Conservation (phyloP, 106 monocot species). For the Alisma plantagoaquatica region DNA sequence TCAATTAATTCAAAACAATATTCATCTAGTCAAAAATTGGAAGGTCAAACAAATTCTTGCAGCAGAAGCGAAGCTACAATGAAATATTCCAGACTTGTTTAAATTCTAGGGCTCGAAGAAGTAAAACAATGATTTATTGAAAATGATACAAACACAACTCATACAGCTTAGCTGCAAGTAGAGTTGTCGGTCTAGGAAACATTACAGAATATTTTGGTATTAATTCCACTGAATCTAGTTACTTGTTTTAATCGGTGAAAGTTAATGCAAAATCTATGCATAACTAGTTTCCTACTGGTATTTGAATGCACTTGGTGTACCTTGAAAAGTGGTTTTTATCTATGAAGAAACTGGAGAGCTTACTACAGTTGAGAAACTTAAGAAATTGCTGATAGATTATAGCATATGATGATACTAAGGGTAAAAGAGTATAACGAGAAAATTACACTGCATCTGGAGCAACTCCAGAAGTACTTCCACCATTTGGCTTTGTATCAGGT, state of each 20-base stretch:
- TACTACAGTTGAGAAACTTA: not conserved
- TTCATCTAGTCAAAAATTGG: not conserved
- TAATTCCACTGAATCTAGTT: too few species aligned
- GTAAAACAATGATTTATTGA: too few species aligned
- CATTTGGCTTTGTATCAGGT: constrained; percentile 37
- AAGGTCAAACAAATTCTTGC: not conserved
- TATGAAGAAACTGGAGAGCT: not conserved
- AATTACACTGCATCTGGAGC: constrained; percentile 97
- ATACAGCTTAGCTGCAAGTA: too few species aligned
- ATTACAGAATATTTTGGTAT: too few species aligned
- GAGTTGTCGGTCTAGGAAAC: too few species aligned
- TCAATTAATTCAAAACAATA: not conserved
- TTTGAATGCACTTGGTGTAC: not conserved
- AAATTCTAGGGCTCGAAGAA: not conserved
- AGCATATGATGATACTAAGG: not conserved
- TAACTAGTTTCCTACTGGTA: not conserved
- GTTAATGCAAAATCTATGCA: not conserved
- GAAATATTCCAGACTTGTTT: too few species aligned
- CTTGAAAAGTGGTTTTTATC: not conserved
- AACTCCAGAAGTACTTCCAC: constrained; percentile 58
- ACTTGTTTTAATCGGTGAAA: not conserved
- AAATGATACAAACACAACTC: too few species aligned
- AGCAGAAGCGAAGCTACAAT: too few species aligned
- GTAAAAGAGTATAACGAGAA: constrained; percentile 2
- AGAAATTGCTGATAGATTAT: not conserved